Percentiles rank a stretch among this genome's conserved stretches.
phyloP scores from a whole-genome alignment of 441 rosid species.

The Populus hybrid region DNA sequence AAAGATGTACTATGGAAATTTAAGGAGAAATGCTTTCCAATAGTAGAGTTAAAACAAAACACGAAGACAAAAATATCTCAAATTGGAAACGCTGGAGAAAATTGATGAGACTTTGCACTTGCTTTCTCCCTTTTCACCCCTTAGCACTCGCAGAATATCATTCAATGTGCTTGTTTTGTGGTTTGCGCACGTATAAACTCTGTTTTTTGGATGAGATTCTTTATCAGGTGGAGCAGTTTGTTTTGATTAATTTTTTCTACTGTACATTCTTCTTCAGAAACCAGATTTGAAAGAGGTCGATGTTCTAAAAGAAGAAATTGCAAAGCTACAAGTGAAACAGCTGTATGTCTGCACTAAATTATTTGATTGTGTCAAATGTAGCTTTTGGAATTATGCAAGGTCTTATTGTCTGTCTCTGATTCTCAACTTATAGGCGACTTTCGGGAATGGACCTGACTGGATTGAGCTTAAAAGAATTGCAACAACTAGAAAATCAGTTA shows the following conservation, averaged over 20 bases:
- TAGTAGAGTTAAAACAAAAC: no score
- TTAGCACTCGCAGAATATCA: no score
- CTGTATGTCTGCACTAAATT: constrained; percentile 44
- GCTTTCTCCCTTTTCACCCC: background rate
- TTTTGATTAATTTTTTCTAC: constrained; percentile 5
- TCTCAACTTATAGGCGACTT: constrained; percentile 42
- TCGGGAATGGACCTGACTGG: constrained; percentile 61
- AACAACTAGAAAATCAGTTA: constrained; percentile 69
- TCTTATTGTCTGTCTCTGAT: constrained; percentile 12
- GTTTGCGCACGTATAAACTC: no score
- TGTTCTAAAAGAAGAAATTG: constrained; percentile 54
- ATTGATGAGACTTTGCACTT: background rate
- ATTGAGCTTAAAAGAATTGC: constrained; percentile 68
- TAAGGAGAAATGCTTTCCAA: no score
- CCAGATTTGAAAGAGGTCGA: constrained; percentile 53
- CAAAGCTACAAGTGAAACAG: constrained; percentile 68
- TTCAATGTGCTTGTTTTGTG: no score
- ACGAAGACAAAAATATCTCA: no score
- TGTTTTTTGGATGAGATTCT: background rate
- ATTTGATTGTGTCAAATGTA: constrained; percentile 1
- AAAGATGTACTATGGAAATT: no score
- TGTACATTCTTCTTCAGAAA: constrained; percentile 29
- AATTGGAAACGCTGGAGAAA: no score
- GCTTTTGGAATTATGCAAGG: background rate
- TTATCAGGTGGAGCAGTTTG: background rate